phyloP scores from a whole-genome alignment of 768 basidiomycete genomes.

The Amylocystis lapponica region DNA sequence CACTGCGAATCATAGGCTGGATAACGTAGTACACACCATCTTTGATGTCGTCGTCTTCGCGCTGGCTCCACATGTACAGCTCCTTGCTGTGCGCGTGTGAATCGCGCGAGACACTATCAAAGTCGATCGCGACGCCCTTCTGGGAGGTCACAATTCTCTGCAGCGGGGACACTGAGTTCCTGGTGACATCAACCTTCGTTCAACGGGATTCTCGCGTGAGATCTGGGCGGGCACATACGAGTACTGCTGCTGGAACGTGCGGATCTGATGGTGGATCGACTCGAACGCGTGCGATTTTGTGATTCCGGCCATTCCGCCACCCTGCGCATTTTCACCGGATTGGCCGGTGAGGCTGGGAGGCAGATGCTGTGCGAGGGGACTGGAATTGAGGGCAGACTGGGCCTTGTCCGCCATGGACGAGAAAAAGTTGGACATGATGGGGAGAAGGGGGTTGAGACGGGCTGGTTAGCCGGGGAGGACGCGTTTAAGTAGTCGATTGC shows the following conservation, averaged over 20 bases:
- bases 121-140: slow-evolving; percentile 75
- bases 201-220: not conserved
- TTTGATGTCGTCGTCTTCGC: slow-evolving; percentile 63
- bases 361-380: slow-evolving; percentile 52
- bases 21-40: slow-evolving; percentile 46
- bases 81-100: slow-evolving; percentile 76
- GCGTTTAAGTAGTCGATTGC: too few relatives aligned
- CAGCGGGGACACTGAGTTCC: slow-evolving; percentile 53
- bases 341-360: slow-evolving; percentile 35
- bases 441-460: not conserved
- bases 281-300: slow-evolving; percentile 39
- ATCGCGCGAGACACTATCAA: slow-evolving; percentile 61
- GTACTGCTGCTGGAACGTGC: slow-evolving; percentile 71
- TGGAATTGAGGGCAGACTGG: slow-evolving; percentile 59
- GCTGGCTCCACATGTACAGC: slow-evolving; percentile 79
- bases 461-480: too few relatives aligned
- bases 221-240: slow-evolving; percentile 34
- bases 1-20: not conserved
- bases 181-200: not conserved
- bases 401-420: slow-evolving; percentile 72
- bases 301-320: slow-evolving; percentile 9
- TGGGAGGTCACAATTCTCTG: slow-evolving; percentile 77
- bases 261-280: slow-evolving; percentile 64
- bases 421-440: slow-evolving; percentile 51
- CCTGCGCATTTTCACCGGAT: slow-evolving; percentile 27